phyloP scores from a whole-genome alignment of 192 early-diverging fungal species.

The Phycomyces nitens region DNA sequence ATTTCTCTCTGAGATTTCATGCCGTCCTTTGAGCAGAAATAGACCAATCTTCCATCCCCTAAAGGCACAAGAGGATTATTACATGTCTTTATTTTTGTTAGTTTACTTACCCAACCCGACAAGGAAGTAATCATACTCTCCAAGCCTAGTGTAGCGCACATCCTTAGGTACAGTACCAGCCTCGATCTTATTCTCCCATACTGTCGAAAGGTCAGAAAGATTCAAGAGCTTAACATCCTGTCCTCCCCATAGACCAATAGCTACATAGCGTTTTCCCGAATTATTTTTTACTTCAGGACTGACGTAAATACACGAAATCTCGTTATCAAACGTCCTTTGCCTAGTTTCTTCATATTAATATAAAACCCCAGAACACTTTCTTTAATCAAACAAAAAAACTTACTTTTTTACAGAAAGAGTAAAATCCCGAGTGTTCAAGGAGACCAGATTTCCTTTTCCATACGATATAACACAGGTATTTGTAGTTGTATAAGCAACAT shows the following conservation, averaged over 20 bases:
- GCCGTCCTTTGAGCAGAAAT: background rate
- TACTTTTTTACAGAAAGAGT: background rate
- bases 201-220: slow-evolving; percentile 50
- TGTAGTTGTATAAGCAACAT: slow-evolving; percentile 52
- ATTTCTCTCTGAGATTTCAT: slow-evolving; percentile 49
- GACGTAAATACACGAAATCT: slow-evolving; percentile 27
- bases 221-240: slow-evolving; percentile 52
- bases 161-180: slow-evolving; percentile 66
- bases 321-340: slow-evolving; percentile 46
- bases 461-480: slow-evolving; percentile 57
- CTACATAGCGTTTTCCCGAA: slow-evolving; percentile 39
- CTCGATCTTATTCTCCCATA: slow-evolving; percentile 40
- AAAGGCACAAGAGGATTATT: too few relatives aligned
- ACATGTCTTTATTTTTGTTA: background rate
- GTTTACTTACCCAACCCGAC: slow-evolving; percentile 56
- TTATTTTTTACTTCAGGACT: background rate
- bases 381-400: background rate
- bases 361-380: too few relatives aligned
- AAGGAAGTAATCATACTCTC: slow-evolving; percentile 64
- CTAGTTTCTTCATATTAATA: background rate
- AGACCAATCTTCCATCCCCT: slow-evolving; percentile 77
- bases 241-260: slow-evolving; percentile 74
- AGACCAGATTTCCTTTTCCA: slow-evolving; percentile 33
- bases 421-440: background rate
- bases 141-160: slow-evolving; percentile 61